phyloP scores from a whole-genome alignment of 2,329 filamentous ascomycete genomes.

The Diaporthe sp. region DNA sequence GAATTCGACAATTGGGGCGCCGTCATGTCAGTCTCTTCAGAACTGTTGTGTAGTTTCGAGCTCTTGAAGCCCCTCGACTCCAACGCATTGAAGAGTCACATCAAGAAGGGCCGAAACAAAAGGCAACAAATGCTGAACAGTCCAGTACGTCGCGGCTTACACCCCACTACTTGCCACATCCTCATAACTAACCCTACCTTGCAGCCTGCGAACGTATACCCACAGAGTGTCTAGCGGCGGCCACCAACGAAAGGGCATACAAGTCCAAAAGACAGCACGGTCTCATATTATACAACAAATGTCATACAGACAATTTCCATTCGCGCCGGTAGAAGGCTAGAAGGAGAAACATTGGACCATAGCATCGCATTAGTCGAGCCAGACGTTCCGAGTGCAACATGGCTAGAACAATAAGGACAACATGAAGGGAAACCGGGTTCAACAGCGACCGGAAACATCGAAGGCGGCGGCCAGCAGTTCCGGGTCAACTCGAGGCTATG shows the following conservation, averaged over 20 bases:
- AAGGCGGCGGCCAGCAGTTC: background rate
- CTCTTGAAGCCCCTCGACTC: slow-evolving; percentile 96
- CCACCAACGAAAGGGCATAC: slow-evolving; percentile 3
- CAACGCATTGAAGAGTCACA: slow-evolving; percentile 95
- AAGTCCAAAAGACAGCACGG: slow-evolving; percentile 3
- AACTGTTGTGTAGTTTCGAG: slow-evolving; percentile 96
- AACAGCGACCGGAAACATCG: background rate
- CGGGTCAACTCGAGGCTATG: slow-evolving; percentile 20
- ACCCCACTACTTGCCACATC: background rate
- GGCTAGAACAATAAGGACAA: slow-evolving; percentile 16
- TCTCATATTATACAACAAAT: slow-evolving; percentile 11
- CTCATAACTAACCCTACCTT: background rate
- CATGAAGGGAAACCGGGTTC: background rate
- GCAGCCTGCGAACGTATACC: slow-evolving; percentile 36
- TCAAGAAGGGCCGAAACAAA: slow-evolving; percentile 97
- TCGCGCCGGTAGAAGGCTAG: slow-evolving; percentile 34
- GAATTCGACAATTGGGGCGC: slow-evolving; percentile 99
- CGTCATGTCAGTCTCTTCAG: slow-evolving; percentile 96
- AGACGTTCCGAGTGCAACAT: slow-evolving; percentile 5
- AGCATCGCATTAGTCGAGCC: background rate
- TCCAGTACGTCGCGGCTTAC: slow-evolving; percentile 74
- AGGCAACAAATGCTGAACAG: slow-evolving; percentile 95
- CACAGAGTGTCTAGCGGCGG: slow-evolving; percentile 35
- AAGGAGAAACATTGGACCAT: slow-evolving; percentile 11
- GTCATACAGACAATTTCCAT: slow-evolving; percentile 19